phyloP scores from a whole-genome alignment of 495 filamentous ascomycete species.

The Penicillium flavigenum region DNA sequence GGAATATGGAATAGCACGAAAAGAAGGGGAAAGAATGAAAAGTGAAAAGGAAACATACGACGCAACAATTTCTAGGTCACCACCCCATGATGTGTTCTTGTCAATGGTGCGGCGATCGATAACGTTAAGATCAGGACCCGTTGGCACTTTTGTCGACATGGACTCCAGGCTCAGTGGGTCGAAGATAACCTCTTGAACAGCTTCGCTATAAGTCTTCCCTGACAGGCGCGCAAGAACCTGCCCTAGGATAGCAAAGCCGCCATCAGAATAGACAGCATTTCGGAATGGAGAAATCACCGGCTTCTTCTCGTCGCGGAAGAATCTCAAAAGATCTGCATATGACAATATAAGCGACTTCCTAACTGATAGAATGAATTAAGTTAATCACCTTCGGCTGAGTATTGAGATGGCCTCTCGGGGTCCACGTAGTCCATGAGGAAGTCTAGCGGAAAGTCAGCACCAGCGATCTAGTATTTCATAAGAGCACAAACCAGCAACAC shows the following conservation, averaged over 20 bases:
- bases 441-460: background rate
- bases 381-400: background rate
- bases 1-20: background rate
- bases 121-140: slow-evolving; percentile 33
- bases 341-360: background rate
- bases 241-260: slow-evolving; percentile 35
- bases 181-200: slow-evolving; percentile 42
- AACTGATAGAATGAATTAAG: background rate
- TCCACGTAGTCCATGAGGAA: background rate
- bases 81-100: slow-evolving; percentile 17
- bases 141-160: slow-evolving; percentile 38
- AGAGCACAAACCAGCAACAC: slow-evolving; percentile 24
- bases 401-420: background rate
- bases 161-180: slow-evolving; percentile 38
- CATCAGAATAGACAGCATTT: slow-evolving; percentile 15
- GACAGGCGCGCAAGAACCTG: slow-evolving; percentile 54
- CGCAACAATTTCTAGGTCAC: background rate
- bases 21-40: background rate
- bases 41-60: background rate
- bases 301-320: slow-evolving; percentile 13
- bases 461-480: background rate
- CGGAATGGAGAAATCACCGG: slow-evolving; percentile 39
- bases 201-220: slow-evolving; percentile 36
- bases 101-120: slow-evolving; percentile 29
- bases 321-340: slow-evolving; percentile 9